Base-by-base conservation (phyloP, 768 basidiomycete genomes). In the Piloderma croceum region DNA sequence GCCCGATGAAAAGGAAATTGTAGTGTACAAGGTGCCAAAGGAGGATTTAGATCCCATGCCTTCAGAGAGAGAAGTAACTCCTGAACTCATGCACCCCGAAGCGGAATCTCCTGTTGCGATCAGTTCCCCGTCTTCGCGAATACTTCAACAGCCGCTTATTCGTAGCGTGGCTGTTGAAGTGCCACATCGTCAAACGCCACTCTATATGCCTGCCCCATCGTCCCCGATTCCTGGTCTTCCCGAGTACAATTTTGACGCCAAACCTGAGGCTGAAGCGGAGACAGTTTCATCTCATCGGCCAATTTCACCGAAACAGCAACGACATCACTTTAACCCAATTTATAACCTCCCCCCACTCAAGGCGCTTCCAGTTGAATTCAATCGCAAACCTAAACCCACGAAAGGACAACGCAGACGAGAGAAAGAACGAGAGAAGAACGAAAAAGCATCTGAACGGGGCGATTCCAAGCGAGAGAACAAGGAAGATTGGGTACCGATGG, bases 401-500 rank as follows among this genome's bases (percentile, higher is more conserved):
- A 77, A 71, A 42, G 56, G 53, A 22, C 68, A 70, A 34, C 68
- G 70, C 36, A 74, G 77, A 48, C 76, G 71, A 25, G 77, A 77
- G 3, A 69, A 68, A 38, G 65, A 62, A 49, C 60, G 51, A 52
- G 70, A 46, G 64, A 71, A 54, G 57, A 58, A 27, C 57, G 59
- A 43, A 67, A 63, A 58, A 54, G 59, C 49, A 67, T 11, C 64
- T 58, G 34, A 58, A 63, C 22, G 49, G 48, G 20, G 50, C 41
- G 9, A 9, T 29, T 9, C 9, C 2, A 78, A 71, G 46, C 61
- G 65, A 13, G 75, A 70, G 47, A 59, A 60, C 18, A 71, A 61
- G 44, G 79, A 82, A 15, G 86, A 86, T 22, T 80, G 76, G 68
- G 49, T 64, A 17, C 77, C 82, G 7, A 63, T 85, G 57, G 83